A percentile compares a stretch with the other conserved stretches of the same genome.
Evolutionary conservation across 106 monocot genomes (phyloP).

Genomic region (Posidonia australis): DNA sequence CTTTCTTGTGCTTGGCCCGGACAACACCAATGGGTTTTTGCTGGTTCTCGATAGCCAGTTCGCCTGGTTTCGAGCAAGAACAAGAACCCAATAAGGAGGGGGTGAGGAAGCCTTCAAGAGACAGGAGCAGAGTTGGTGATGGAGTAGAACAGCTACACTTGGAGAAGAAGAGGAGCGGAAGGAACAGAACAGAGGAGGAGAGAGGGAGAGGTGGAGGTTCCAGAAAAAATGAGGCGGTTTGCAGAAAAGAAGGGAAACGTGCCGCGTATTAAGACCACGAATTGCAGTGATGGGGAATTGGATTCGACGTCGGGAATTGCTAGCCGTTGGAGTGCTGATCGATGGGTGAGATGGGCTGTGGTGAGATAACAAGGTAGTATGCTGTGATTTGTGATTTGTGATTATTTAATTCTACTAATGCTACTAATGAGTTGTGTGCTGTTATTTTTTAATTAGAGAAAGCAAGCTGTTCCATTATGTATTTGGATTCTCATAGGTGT

Average conservation of each 20-base stretch:
- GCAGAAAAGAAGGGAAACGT: slow-evolving; percentile 4
- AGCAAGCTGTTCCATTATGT: too few relatives aligned
- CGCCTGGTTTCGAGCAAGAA: slow-evolving; percentile 7
- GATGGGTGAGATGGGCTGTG: background rate
- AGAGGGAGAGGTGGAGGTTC: background rate
- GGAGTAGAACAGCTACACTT: too few relatives aligned
- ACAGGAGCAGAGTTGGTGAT: too few relatives aligned
- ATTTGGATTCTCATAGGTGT: too few relatives aligned
- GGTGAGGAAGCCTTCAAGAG: too few relatives aligned
- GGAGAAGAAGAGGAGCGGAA: background rate
- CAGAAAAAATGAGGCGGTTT: slow-evolving; percentile 3
- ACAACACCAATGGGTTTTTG: slow-evolving; percentile 18
- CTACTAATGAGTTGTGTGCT: too few relatives aligned
- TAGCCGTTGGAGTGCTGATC: background rate
- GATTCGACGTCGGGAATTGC: background rate
- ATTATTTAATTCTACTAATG: too few relatives aligned
- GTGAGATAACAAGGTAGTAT: too few relatives aligned
- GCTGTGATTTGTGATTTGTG: too few relatives aligned
- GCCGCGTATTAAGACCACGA: background rate
- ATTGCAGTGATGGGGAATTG: background rate
- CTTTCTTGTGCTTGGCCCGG: slow-evolving; percentile 46
- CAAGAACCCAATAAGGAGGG: background rate
- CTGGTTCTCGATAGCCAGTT: slow-evolving; percentile 53
- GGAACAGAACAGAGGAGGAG: background rate
- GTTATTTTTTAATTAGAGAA: too few relatives aligned